Evolutionary conservation across 345 rosid species (phyloP).

Genomic region (Eucalyptus viminalis): DNA sequence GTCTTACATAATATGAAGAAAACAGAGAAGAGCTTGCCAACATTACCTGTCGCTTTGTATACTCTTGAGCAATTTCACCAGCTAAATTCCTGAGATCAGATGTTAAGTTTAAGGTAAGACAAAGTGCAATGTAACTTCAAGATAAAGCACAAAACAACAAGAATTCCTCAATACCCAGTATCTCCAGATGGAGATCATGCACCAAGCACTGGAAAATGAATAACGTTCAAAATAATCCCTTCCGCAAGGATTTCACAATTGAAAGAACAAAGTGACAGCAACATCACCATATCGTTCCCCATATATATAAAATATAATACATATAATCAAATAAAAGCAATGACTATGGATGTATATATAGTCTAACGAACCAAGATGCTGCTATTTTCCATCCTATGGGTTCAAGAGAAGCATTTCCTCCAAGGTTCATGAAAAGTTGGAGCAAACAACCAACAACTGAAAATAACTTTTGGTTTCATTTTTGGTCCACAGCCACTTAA

Average conservation of each 20-base stretch:
- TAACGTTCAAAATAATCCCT: background rate
- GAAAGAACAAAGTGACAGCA: background rate
- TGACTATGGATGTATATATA: background rate
- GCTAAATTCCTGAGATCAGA: constrained; percentile 58
- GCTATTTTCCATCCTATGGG: background rate
- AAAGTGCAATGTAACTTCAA: background rate
- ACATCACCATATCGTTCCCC: background rate
- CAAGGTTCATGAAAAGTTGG: background rate
- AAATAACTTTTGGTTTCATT: background rate
- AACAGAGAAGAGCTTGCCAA: background rate
- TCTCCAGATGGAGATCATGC: background rate
- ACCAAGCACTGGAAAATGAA: background rate
- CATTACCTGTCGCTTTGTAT: constrained; percentile 62
- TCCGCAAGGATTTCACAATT: background rate
- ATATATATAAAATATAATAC: background rate
- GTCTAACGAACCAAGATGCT: background rate
- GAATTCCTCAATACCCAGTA: background rate
- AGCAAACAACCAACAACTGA: background rate
- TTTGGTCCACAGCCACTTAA: background rate
- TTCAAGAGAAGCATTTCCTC: background rate
- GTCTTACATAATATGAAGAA: background rate
- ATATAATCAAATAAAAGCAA: background rate
- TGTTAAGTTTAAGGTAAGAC: background rate
- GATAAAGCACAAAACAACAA: background rate
- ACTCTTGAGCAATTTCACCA: constrained; percentile 80